These are phyloP conservation scores for Rhododendron ovatum DNA, from an alignment of 148 eudicot genomes.

Conservation along the genomic window DNA sequence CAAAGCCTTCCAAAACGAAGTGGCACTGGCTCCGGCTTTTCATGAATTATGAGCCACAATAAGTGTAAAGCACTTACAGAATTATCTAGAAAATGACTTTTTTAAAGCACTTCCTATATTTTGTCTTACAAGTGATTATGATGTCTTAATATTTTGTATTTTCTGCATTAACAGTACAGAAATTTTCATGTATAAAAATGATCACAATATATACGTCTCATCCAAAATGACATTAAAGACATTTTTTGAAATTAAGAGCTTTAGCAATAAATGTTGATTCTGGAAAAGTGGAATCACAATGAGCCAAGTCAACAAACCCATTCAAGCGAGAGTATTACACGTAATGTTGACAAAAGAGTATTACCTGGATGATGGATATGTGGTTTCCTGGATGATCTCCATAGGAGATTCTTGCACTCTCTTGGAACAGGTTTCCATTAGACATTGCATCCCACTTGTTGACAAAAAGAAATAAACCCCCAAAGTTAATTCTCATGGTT, in stretches of 20 bases:
- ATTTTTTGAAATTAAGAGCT: neutral
- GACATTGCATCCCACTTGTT: slow-evolving; percentile 50
- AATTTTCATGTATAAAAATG: neutral
- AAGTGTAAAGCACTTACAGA: neutral
- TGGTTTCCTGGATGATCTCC: slow-evolving; percentile 35
- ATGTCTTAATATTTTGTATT: neutral
- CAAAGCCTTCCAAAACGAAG: neutral
- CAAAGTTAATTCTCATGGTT: neutral
- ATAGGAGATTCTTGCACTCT: slow-evolving; percentile 26
- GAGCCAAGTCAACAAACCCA: neutral
- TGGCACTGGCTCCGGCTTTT: neutral
- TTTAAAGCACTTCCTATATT: neutral
- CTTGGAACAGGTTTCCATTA: slow-evolving; percentile 23
- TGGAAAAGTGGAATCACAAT: neutral
- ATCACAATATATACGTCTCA: neutral
- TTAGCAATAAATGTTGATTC: neutral
- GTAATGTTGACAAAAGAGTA: neutral
- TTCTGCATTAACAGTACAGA: neutral
- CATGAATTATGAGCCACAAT: neutral
- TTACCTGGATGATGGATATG: slow-evolving; percentile 50
- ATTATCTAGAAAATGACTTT: neutral
- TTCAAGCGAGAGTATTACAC: neutral
- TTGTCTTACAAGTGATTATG: neutral
- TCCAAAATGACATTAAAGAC: neutral
- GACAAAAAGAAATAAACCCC: neutral